Base-by-base conservation (phyloP, 345 rosid genomes). In the Corymbia maculata region DNA sequence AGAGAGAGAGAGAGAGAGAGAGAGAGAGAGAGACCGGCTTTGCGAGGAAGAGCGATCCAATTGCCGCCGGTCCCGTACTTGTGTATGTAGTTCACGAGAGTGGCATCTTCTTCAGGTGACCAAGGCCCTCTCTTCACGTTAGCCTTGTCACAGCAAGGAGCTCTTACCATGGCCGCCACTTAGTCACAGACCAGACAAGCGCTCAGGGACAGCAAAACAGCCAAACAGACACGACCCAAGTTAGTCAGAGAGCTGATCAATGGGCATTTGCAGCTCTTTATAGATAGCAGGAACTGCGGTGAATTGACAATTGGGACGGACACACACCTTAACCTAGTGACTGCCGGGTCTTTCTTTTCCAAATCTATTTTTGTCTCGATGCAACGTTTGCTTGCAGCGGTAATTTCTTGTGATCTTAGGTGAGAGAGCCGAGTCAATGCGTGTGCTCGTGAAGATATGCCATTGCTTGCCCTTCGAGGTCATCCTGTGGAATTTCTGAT, bases 61-160 rank as follows among this genome's bases (percentile, higher is more conserved):
- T 90, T 91, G 82, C 92, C 91, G 52, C 89, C 91, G 26, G 88
- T 90, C 36, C 92, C 92, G 49, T 87, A 30, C 70, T 85, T 68
- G 19, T 87, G 8, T 32, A 91, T 85, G 89, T 66, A 87, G 82
- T 52, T 66, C 80, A 85, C 89, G 52, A 91, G 91, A 49, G 79
- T 86, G 86, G 91, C 90, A 66, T 91, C 91, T 89, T 91, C 92
- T 51, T 90, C 90, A 42, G 92, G 90, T 75, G 92, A 89, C 92
- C 92, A 91, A 16, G 92, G 88, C 30, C 92, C 92, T 80, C 79
- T 89, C 87, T 90, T 91, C 68, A 91, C 91, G 32, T 90, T 88
- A 9, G 89, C 85, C 86, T 88, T 91, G 87, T 90, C 91, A 53
- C 90, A 89, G 57, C 92, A 91, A 21, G 91, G 91, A 85, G 91